These are phyloP conservation scores for Elymus sibiricus DNA, from an alignment of 176 grass and related monocot species.

Conservation along the genomic window DNA sequence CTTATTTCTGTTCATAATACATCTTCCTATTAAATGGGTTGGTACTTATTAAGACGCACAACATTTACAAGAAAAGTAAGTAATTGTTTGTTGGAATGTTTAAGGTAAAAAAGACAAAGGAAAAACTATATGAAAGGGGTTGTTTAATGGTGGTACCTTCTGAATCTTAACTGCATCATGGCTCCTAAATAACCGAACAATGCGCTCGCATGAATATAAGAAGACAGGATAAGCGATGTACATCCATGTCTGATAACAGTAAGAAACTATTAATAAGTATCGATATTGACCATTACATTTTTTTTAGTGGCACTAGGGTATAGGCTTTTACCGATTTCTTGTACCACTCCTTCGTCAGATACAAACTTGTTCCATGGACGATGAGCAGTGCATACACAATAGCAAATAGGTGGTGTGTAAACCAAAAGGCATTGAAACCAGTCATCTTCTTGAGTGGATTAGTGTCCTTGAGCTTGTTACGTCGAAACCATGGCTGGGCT, in stretches of 20 bases:
- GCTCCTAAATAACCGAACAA: constrained; percentile 76
- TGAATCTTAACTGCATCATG: constrained; percentile 75
- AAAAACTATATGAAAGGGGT: not conserved
- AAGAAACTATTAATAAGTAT: constrained; percentile 7
- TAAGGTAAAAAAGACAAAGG: constrained; percentile 12
- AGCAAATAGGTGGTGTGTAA: constrained; percentile 86
- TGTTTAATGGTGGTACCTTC: constrained; percentile 45
- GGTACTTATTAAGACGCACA: not conserved
- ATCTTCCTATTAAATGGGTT: not conserved
- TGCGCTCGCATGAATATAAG: constrained; percentile 68
- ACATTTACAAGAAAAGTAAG: not conserved
- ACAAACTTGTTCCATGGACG: constrained; percentile 69
- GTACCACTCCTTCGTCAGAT: constrained; percentile 81
- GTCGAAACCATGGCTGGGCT: constrained; percentile 90
- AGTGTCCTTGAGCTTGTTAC: constrained; percentile 61
- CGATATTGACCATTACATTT: not conserved
- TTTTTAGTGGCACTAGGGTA: not conserved
- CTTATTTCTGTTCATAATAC: not conserved
- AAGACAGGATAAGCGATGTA: constrained; percentile 77
- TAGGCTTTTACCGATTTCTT: constrained; percentile 76
- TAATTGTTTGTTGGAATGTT: not conserved
- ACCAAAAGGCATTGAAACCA: constrained; percentile 97
- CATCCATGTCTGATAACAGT: constrained; percentile 85
- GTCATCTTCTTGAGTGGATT: constrained; percentile 81
- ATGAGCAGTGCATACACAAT: constrained; percentile 78